Evolutionary conservation across 2,329 filamentous ascomycete genomes (phyloP).

Genomic region (Coniochaeta sp.): DNA sequence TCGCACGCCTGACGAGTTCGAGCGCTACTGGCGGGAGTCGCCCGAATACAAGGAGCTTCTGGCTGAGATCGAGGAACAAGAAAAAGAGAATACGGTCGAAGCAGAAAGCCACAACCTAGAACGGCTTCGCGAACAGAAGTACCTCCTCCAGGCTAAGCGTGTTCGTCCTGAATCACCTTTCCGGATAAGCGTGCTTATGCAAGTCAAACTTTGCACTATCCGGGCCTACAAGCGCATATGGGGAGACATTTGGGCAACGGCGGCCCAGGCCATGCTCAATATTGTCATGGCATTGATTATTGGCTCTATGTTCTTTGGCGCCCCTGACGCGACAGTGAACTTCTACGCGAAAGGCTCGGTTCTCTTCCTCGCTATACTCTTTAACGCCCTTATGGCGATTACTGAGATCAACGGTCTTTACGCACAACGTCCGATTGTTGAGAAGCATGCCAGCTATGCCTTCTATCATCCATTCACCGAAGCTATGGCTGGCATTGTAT

Average conservation of each 20-base stretch:
- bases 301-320: slow-evolving; percentile 51
- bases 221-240: slow-evolving; percentile 45
- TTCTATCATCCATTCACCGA: slow-evolving; percentile 47
- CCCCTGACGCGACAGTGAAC: slow-evolving; percentile 38
- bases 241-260: slow-evolving; percentile 42
- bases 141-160: slow-evolving; percentile 44
- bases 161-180: slow-evolving; percentile 49
- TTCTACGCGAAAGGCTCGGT: slow-evolving; percentile 50
- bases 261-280: slow-evolving; percentile 37
- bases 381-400: slow-evolving; percentile 52
- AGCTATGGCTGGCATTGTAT: slow-evolving; percentile 44
- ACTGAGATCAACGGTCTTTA: slow-evolving; percentile 46
- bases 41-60: slow-evolving; percentile 34
- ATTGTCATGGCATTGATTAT: slow-evolving; percentile 53
- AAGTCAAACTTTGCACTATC: slow-evolving; percentile 43
- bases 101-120: slow-evolving; percentile 21
- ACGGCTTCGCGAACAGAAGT: slow-evolving; percentile 37
- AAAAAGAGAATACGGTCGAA: too few relatives aligned
- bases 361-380: slow-evolving; percentile 49
- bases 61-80: slow-evolving; percentile 39
- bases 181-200: slow-evolving; percentile 46
- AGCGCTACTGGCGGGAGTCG: slow-evolving; percentile 36
- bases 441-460: slow-evolving; percentile 40
- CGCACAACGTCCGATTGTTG: slow-evolving; percentile 37
- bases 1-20: slow-evolving; percentile 65